Evolutionary conservation across 78 protist genomes (phyloP).

Genomic region (Dictyostelium citrinum): DNA sequence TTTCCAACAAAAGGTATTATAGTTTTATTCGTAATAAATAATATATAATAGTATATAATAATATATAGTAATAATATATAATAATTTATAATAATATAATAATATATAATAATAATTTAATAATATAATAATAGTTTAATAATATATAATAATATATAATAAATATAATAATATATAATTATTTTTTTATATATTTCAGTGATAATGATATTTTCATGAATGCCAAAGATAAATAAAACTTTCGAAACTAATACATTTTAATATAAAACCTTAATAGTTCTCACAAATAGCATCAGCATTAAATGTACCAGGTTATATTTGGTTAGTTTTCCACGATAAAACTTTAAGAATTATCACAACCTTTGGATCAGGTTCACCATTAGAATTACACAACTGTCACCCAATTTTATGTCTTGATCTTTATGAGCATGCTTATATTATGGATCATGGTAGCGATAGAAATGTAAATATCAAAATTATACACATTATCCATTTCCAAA

Average conservation of each 20-base stretch:
- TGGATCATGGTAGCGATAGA: constrained; percentile 31
- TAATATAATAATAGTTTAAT: too few relatives aligned
- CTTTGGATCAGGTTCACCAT: constrained; percentile 68
- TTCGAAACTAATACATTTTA: background rate
- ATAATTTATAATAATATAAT: too few relatives aligned
- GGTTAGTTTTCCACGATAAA: constrained; percentile 79
- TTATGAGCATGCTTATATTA: constrained; percentile 44
- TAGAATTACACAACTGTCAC: constrained; percentile 27
- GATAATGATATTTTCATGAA: too few relatives aligned
- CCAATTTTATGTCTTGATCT: constrained; percentile 68
- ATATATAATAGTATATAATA: too few relatives aligned
- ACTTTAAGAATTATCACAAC: constrained; percentile 38
- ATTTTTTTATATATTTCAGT: too few relatives aligned
- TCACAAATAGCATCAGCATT: constrained; percentile 50
- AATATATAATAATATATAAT: too few relatives aligned
- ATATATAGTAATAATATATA: too few relatives aligned
- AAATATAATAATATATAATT: too few relatives aligned
- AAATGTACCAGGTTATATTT: constrained; percentile 21
- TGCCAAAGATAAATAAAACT: background rate
- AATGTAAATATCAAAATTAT: background rate
- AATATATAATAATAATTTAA: background rate
- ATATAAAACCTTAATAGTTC: constrained; percentile 2
- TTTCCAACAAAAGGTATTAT: constrained; percentile 35
- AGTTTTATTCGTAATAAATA: too few relatives aligned
- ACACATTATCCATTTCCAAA: too few relatives aligned